These are phyloP conservation scores for Paraconiothyrium sp. DNA, from an alignment of 2,329 filamentous ascomycete species.

Conservation along the genomic window DNA sequence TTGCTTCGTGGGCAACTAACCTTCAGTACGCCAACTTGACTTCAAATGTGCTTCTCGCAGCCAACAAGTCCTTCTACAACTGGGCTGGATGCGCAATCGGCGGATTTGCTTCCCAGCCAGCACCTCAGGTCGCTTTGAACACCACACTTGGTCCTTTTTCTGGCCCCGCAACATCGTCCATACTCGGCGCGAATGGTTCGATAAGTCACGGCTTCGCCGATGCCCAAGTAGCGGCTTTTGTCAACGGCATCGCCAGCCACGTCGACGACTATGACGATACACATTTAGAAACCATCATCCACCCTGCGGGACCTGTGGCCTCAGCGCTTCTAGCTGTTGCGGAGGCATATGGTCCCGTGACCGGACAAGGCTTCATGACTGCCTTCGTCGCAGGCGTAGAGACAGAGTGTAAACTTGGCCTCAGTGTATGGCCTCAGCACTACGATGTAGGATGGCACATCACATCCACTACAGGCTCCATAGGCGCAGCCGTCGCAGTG, in stretches of 20 bases:
- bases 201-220: conserved; percentile 48
- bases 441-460: conserved; percentile 68
- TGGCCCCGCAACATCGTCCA: conserved; percentile 47
- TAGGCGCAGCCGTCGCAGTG: conserved; percentile 64
- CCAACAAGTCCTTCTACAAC: conserved; percentile 62
- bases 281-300: conserved; percentile 65
- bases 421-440: conserved; percentile 63
- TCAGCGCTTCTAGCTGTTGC: conserved; percentile 60
- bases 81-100: conserved; percentile 64
- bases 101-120: conserved; percentile 57
- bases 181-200: conserved; percentile 47
- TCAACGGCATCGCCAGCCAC: conserved; percentile 66
- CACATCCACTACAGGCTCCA: conserved; percentile 61
- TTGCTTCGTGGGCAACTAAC: conserved; percentile 59
- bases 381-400: conserved; percentile 64
- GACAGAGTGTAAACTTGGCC: conserved; percentile 62
- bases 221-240: conserved; percentile 60
- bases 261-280: conserved; percentile 68
- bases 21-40: conserved; percentile 56
- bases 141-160: conserved; percentile 51
- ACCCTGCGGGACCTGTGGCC: conserved; percentile 63
- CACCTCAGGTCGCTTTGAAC: conserved; percentile 50
- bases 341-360: conserved; percentile 53
- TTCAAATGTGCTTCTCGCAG: conserved; percentile 53
- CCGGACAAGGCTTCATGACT: conserved; percentile 60